Evolutionary conservation across 345 rosid genomes (phyloP).

Genomic region (Eucalyptus curtisii): DNA sequence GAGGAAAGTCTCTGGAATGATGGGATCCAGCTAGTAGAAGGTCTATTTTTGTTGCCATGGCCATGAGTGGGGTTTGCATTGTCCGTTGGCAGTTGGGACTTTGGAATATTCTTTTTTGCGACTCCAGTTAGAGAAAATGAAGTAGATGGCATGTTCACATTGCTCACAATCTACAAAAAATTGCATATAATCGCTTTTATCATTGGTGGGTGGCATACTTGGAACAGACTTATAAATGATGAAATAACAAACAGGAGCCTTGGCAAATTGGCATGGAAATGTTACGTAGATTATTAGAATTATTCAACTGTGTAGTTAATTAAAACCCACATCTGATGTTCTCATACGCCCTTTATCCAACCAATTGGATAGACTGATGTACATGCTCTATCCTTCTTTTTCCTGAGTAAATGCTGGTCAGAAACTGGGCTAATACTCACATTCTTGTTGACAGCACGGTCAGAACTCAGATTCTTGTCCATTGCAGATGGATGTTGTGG

Average conservation of each 20-base stretch:
- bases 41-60: constrained; percentile 28
- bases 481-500: constrained; percentile 35
- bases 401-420: background rate
- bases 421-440: constrained; percentile 20
- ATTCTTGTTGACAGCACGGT: constrained; percentile 35
- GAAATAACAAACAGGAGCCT: background rate
- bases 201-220: background rate
- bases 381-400: background rate
- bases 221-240: background rate
- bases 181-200: background rate
- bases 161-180: constrained; percentile 20
- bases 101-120: constrained; percentile 39
- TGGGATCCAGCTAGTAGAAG: constrained; percentile 55
- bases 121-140: constrained; percentile 44
- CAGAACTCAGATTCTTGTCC: constrained; percentile 41
- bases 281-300: background rate
- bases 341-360: background rate
- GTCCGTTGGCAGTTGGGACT: constrained; percentile 29
- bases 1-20: constrained; percentile 57
- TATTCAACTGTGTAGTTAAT: background rate
- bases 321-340: background rate
- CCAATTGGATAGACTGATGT: background rate
- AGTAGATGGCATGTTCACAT: constrained; percentile 44
- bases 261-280: background rate
- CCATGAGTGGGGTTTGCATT: constrained; percentile 41